Evolutionary conservation across 495 filamentous ascomycete species (phyloP).

Genomic region (Neurospora sp.): DNA sequence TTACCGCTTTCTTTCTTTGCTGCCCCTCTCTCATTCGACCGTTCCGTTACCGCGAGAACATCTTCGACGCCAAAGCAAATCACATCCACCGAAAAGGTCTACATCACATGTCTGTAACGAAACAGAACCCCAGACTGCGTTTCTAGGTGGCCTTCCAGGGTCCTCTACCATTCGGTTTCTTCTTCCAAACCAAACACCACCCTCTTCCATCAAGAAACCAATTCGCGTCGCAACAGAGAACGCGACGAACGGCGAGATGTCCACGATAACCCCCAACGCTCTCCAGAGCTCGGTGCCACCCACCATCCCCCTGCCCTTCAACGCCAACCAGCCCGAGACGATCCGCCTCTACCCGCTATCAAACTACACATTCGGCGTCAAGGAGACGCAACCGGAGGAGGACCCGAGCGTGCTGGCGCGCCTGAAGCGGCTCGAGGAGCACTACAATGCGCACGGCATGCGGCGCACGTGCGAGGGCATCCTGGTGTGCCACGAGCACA

Average conservation of each 20-base stretch:
- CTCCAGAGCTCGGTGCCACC: constrained; percentile 70
- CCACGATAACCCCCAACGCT: constrained; percentile 57
- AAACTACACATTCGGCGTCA: constrained; percentile 98
- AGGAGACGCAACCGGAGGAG: constrained; percentile 96
- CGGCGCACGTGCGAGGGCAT: constrained; percentile 93
- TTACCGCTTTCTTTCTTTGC: not conserved
- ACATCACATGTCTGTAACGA: not conserved
- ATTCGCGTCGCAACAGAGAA: not conserved
- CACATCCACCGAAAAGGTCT: not conserved
- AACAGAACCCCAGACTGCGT: not conserved
- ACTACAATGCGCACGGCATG: constrained; percentile 90
- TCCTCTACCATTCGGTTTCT: not conserved
- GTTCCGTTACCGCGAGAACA: not conserved
- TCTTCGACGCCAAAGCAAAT: not conserved
- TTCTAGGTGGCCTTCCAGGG: not conserved
- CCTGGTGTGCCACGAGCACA: constrained; percentile 96
- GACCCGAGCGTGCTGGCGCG: constrained; percentile 91
- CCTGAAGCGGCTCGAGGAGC: constrained; percentile 84
- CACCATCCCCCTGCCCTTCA: constrained; percentile 71
- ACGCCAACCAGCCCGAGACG: constrained; percentile 76
- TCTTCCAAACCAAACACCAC: not conserved
- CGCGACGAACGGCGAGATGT: constrained; percentile 41
- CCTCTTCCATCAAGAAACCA: not conserved
- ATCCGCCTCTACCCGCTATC: constrained; percentile 92
- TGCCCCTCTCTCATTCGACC: not conserved